A percentile compares a stretch with the other conserved stretches of the same genome.
These are phyloP conservation scores for Prunus armeniaca DNA, from an alignment of 306 rosid genomes.

Conservation along the genomic window DNA sequence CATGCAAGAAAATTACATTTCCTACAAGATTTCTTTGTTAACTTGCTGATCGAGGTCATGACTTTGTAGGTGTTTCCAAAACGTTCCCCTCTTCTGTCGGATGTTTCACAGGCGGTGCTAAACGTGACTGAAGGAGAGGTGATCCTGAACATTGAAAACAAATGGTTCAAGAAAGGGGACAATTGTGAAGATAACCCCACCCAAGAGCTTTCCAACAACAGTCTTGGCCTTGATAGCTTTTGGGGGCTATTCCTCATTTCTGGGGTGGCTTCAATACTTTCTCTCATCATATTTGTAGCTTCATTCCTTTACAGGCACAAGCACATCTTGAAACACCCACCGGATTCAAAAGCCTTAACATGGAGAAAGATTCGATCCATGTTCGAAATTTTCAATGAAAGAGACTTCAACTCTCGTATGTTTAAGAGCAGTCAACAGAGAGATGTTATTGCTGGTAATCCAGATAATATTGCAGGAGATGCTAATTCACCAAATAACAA, in stretches of 20 bases:
- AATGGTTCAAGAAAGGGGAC: constrained; percentile 34
- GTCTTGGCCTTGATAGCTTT: constrained; percentile 54
- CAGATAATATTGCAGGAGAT: too few relatives aligned
- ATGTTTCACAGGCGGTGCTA: constrained; percentile 54
- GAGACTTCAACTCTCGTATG: too few relatives aligned
- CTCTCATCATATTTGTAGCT: too few relatives aligned
- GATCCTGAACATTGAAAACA: constrained; percentile 45
- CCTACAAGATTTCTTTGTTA: constrained; percentile 16
- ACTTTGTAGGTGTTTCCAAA: constrained; percentile 36
- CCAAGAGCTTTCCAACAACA: constrained; percentile 21
- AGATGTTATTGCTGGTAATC: too few relatives aligned
- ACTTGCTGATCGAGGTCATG: not conserved
- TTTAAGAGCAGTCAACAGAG: too few relatives aligned
- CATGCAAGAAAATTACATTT: too few relatives aligned
- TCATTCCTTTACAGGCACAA: constrained; percentile 32
- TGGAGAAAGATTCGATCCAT: too few relatives aligned
- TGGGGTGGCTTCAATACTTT: constrained; percentile 15
- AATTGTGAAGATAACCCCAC: constrained; percentile 20
- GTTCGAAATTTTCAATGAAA: too few relatives aligned
- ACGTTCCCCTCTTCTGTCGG: constrained; percentile 48
- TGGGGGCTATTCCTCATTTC: constrained; percentile 63
- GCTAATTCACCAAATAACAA: too few relatives aligned
- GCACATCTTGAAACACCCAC: too few relatives aligned
- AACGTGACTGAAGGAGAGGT: constrained; percentile 49
- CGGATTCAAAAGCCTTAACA: too few relatives aligned